A percentile compares a stretch with the other conserved stretches of the same genome.
These are phyloP conservation scores for Penicillium glabrum DNA, from an alignment of 2,329 filamentous ascomycete genomes.

Conservation along the genomic window DNA sequence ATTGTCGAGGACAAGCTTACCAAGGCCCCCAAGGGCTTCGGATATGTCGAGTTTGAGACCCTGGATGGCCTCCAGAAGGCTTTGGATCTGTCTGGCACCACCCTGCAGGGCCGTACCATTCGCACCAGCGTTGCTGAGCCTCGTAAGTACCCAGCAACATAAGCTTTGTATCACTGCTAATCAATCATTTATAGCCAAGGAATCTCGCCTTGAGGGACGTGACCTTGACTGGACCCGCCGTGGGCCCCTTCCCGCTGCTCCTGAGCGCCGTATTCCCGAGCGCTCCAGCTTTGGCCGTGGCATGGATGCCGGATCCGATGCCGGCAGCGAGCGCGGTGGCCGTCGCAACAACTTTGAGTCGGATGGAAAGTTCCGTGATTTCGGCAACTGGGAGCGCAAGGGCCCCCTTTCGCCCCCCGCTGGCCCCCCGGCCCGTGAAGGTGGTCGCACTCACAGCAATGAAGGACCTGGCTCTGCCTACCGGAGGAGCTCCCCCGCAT, in stretches of 20 bases:
- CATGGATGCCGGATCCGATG: slow-evolving; percentile 56
- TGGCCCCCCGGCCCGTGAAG: slow-evolving; percentile 53
- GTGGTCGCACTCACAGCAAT: slow-evolving; percentile 58
- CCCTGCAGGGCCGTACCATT: slow-evolving; percentile 85
- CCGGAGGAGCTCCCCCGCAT: slow-evolving; percentile 69
- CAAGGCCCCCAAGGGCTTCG: slow-evolving; percentile 93
- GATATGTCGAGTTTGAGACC: slow-evolving; percentile 90
- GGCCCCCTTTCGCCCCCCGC: slow-evolving; percentile 78
- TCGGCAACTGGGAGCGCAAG: slow-evolving; percentile 91
- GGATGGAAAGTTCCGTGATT: slow-evolving; percentile 76
- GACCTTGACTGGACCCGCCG: slow-evolving; percentile 94
- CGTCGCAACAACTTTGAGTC: slow-evolving; percentile 66
- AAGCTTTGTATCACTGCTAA: slow-evolving; percentile 32
- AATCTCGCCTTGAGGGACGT: slow-evolving; percentile 70
- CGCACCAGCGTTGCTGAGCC: slow-evolving; percentile 95
- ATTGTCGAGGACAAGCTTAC: slow-evolving; percentile 96
- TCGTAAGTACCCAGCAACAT: slow-evolving; percentile 58
- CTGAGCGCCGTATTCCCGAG: slow-evolving; percentile 57
- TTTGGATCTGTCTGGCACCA: slow-evolving; percentile 74
- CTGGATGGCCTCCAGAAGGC: slow-evolving; percentile 91
- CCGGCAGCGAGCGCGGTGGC: slow-evolving; percentile 63
- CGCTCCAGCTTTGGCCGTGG: slow-evolving; percentile 56
- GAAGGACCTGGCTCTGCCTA: slow-evolving; percentile 62
- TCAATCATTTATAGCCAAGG: slow-evolving; percentile 66
- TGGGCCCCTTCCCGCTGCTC: slow-evolving; percentile 78